A percentile compares a stretch with the other conserved stretches of the same genome.
Evolutionary conservation across 2,329 filamentous ascomycete species (phyloP).

Genomic region (Xylariaceae sp.): DNA sequence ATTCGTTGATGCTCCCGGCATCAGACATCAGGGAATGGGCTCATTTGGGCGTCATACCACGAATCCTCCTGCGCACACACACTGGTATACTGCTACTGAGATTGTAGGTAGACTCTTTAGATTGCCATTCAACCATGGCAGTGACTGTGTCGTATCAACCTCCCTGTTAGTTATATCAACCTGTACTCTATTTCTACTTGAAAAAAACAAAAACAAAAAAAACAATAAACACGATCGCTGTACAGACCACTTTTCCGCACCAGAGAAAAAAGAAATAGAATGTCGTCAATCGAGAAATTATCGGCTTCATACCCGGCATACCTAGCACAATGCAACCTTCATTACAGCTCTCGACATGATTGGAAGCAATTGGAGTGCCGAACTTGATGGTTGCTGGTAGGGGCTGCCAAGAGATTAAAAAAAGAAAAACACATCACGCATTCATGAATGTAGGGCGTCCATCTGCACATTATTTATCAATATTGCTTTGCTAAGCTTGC

Average conservation of each 20-base stretch:
- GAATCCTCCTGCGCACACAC: not conserved
- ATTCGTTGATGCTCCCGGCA: not conserved
- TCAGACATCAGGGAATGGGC: not conserved
- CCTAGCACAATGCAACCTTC: too few relatives aligned
- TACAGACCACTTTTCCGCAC: too few relatives aligned
- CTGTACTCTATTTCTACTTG: not conserved
- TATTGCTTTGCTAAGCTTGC: too few relatives aligned
- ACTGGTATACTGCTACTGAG: slow-evolving; percentile 14
- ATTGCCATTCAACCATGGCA: slow-evolving; percentile 3
- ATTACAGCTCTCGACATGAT: too few relatives aligned
- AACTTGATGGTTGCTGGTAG: not conserved
- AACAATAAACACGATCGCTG: too few relatives aligned
- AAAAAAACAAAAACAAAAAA: not conserved
- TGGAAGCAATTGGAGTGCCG: too few relatives aligned
- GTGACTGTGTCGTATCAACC: not conserved
- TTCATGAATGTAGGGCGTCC: not conserved
- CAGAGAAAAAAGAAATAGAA: too few relatives aligned
- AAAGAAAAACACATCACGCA: not conserved
- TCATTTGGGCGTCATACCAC: not conserved
- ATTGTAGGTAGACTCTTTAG: slow-evolving; percentile 14
- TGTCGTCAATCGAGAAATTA: too few relatives aligned
- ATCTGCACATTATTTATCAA: too few relatives aligned
- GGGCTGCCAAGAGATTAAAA: not conserved
- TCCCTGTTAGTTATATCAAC: not conserved
- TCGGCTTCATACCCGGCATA: too few relatives aligned